phyloP scores from a whole-genome alignment of 2,329 filamentous ascomycete species.

The Pyricularia sp. region DNA sequence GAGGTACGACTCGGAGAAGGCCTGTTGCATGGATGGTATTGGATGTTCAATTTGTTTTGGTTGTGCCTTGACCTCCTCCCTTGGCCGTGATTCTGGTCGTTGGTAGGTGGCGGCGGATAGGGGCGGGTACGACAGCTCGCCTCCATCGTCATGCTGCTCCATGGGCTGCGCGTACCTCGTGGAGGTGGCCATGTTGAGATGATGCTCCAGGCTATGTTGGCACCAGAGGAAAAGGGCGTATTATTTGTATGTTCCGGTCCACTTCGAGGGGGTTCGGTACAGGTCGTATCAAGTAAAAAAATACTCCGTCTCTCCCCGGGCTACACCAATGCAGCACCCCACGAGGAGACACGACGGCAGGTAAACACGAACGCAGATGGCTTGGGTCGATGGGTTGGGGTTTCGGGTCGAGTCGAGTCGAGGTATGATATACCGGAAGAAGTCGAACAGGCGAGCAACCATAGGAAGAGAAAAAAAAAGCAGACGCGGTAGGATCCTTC shows the following conservation, averaged over 20 bases:
- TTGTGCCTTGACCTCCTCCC: conserved; percentile 5
- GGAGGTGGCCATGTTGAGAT: not conserved
- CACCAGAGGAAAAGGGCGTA: not conserved
- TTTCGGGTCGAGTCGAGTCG: not conserved
- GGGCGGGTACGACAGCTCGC: not conserved
- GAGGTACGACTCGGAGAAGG: conserved; percentile 73
- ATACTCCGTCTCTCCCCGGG: not conserved
- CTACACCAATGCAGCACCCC: not conserved
- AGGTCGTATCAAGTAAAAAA: not conserved
- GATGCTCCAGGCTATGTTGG: not conserved
- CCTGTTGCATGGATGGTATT: conserved; percentile 65
- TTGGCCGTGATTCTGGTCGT: conserved; percentile 8
- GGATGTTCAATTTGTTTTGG: conserved; percentile 44
- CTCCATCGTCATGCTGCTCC: not conserved
- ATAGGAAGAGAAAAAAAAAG: conserved; percentile 1
- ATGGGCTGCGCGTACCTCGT: not conserved
- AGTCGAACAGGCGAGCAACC: not conserved
- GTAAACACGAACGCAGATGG: not conserved
- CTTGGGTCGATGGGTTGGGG: not conserved
- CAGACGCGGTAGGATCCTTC: not conserved
- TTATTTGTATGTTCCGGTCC: not conserved
- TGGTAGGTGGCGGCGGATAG: not conserved
- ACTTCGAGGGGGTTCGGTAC: not conserved
- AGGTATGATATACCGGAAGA: not conserved
- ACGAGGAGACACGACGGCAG: not conserved